Evolutionary conservation across 2,329 filamentous ascomycete species (phyloP).

Genomic region (Fusarium neocosmosporiellum): DNA sequence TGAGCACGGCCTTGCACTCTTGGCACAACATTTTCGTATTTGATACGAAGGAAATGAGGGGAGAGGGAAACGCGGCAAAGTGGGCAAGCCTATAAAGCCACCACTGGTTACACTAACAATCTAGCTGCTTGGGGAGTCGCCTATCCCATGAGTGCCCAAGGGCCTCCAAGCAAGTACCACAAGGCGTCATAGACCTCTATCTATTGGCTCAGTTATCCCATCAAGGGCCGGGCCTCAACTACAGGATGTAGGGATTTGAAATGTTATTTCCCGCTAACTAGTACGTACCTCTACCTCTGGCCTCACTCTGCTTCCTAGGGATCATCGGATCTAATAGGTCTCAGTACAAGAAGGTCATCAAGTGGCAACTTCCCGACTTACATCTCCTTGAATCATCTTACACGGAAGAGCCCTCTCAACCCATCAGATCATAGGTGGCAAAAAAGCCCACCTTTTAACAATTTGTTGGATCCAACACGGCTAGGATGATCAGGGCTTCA

Average conservation of each 20-base stretch:
- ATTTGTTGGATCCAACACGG: no score
- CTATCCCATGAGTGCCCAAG: no score
- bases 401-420: background rate
- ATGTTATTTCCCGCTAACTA: background rate
- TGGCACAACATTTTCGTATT: slow-evolving; percentile 4
- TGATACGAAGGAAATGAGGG: background rate
- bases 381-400: background rate
- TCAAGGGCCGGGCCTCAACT: no score
- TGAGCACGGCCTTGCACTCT: slow-evolving; percentile 7
- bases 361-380: background rate
- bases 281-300: background rate
- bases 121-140: no score
- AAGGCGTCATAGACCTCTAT: no score
- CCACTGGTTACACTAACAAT: no score
- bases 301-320: background rate
- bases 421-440: background rate
- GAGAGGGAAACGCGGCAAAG: background rate
- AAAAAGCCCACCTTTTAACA: background rate
- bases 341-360: background rate
- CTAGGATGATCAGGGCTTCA: no score
- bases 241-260: no score
- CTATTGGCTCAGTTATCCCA: no score
- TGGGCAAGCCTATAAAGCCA: no score
- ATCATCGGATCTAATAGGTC: background rate
- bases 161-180: no score